Evolutionary conservation across 306 rosid genomes (phyloP).

Genomic region (Abrus precatorius): DNA sequence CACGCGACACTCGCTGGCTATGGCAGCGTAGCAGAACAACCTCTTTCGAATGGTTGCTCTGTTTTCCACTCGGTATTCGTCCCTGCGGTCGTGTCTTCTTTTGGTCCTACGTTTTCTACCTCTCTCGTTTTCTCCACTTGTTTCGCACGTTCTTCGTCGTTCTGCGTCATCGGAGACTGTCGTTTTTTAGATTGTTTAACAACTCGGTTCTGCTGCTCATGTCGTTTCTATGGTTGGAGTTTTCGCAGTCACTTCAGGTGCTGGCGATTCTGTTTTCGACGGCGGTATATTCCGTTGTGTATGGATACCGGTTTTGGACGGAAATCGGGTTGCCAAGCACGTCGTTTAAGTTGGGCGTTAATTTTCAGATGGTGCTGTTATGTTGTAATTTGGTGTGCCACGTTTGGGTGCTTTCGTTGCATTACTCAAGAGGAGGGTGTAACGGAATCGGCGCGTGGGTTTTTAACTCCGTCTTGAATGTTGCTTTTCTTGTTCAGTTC

Average conservation of each 20-base stretch:
- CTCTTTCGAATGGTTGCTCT: conserved; percentile 79
- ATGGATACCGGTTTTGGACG: conserved; percentile 67
- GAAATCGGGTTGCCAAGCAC: conserved; percentile 62
- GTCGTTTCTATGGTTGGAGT: conserved; percentile 85
- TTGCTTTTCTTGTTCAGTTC: conserved; percentile 61
- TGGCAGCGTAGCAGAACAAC: conserved; percentile 70
- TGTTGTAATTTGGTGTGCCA: conserved; percentile 69
- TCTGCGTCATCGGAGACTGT: conserved; percentile 61
- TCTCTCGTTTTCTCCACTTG: conserved; percentile 74
- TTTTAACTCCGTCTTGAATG: conserved; percentile 65
- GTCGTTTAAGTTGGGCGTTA: conserved; percentile 50
- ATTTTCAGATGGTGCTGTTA: conserved; percentile 56
- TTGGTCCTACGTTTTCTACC: conserved; percentile 82
- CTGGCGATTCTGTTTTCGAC: conserved; percentile 65
- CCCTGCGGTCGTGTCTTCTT: conserved; percentile 84
- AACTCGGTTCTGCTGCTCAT: conserved; percentile 60
- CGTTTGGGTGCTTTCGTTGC: conserved; percentile 65
- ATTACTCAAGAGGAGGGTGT: conserved; percentile 77
- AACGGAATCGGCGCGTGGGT: conserved; percentile 88
- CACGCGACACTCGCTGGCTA: conserved; percentile 77
- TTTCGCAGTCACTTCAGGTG: conserved; percentile 79
- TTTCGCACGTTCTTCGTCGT: conserved; percentile 64
- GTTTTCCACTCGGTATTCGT: conserved; percentile 83
- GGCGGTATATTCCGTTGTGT: conserved; percentile 54
- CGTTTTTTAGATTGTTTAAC: conserved; percentile 60